Evolutionary conservation across 768 basidiomycete species (phyloP).

Genomic region (Suillus discolor): DNA sequence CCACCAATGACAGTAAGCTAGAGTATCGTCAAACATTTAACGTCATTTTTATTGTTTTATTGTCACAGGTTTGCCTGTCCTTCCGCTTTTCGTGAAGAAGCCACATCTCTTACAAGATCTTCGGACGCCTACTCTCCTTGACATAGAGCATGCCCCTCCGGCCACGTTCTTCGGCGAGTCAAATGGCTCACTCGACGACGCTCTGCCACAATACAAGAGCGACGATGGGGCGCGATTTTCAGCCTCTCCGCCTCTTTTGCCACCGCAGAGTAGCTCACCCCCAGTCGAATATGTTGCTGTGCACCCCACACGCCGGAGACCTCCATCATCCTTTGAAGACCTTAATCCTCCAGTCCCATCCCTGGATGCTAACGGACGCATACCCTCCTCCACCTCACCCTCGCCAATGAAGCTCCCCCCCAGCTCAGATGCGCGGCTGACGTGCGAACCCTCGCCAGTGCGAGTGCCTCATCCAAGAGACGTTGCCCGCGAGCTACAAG

Average conservation of each 20-base stretch:
- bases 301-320: not conserved
- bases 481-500: conserved; percentile 61
- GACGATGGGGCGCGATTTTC: conserved; percentile 13
- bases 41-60: not conserved
- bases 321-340: not conserved
- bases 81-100: conserved; percentile 24
- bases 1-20: conserved; percentile 41
- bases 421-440: conserved; percentile 19
- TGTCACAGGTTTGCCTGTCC: conserved; percentile 12
- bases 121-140: conserved; percentile 8
- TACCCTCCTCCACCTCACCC: conserved; percentile 62
- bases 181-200: conserved; percentile 29
- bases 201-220: conserved; percentile 14
- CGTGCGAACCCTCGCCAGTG: conserved; percentile 23
- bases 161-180: conserved; percentile 37
- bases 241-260: conserved; percentile 21
- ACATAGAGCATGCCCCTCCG: not conserved
- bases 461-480: conserved; percentile 46
- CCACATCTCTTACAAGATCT: conserved; percentile 25
- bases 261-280: conserved; percentile 35
- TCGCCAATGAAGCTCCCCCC: conserved; percentile 52
- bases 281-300: conserved; percentile 3
- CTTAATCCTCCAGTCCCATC: conserved; percentile 23
- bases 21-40: not conserved
- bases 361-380: conserved; percentile 30